Conservation (phyloP, 2,329 filamentous ascomycete species). For the Neonectria sp. region DNA sequence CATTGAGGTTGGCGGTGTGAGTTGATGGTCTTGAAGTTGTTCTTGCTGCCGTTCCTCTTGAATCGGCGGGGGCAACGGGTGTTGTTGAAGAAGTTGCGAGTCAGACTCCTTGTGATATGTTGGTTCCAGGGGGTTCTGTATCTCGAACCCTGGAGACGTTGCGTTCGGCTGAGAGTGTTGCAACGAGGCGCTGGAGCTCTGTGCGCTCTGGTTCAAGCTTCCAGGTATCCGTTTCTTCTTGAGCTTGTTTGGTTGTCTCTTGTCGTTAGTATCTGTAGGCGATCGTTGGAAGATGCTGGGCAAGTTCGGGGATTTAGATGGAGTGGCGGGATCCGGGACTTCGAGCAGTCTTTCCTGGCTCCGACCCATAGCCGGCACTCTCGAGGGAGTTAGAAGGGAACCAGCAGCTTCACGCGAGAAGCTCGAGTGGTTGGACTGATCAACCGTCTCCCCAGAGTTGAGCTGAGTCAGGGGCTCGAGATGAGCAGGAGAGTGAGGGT, state of each 20-base stretch:
- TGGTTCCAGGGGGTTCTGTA: slow-evolving; percentile 63
- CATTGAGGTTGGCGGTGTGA: slow-evolving; percentile 31
- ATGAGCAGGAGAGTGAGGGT: slow-evolving; percentile 51
- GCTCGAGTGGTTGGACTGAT: slow-evolving; percentile 47
- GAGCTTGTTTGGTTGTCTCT: slow-evolving; percentile 88
- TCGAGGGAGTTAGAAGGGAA: slow-evolving; percentile 47
- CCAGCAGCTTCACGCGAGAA: slow-evolving; percentile 49
- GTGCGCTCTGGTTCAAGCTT: slow-evolving; percentile 87
- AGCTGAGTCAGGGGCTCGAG: slow-evolving; percentile 57
- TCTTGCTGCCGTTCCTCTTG: slow-evolving; percentile 42
- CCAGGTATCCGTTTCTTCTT: slow-evolving; percentile 87
- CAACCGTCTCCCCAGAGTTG: slow-evolving; percentile 44
- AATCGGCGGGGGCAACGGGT: slow-evolving; percentile 37
- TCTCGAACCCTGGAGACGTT: slow-evolving; percentile 63
- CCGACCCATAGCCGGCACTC: slow-evolving; percentile 54
- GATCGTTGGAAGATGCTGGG: slow-evolving; percentile 80
- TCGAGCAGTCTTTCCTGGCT: slow-evolving; percentile 67
- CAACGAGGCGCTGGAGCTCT: slow-evolving; percentile 89
- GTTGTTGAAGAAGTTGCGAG: slow-evolving; percentile 33
- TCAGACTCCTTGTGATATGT: slow-evolving; percentile 39
- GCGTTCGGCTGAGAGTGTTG: slow-evolving; percentile 58
- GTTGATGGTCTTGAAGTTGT: slow-evolving; percentile 38
- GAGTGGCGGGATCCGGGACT: slow-evolving; percentile 62
- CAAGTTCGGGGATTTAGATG: slow-evolving; percentile 77
- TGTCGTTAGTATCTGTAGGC: slow-evolving; percentile 71